Base-by-base conservation (phyloP, 495 filamentous ascomycete species). In the Penicillium parvum region DNA sequence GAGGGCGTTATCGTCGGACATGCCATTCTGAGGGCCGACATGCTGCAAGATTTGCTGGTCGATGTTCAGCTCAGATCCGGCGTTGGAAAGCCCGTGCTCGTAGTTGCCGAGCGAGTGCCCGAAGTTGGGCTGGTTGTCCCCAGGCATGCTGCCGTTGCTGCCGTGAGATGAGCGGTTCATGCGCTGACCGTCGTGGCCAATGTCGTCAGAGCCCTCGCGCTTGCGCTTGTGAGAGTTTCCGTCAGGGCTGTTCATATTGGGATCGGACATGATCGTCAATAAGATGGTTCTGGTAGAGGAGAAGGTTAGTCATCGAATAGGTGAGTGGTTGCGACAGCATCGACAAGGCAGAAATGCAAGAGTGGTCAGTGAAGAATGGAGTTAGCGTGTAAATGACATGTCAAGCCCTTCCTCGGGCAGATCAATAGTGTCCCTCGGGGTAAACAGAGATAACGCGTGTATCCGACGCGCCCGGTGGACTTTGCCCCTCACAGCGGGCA, bases 31-130 rank as follows among this genome's bases (percentile, higher is more conserved):
- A 4, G 65, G 58, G 10, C 69, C 71, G 19, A 74, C 68, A 49
- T 71, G 68, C 26, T 72, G 69, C n/a, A 74, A 57, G 18, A 74
- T 70, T 38, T 72, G 69, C 35, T 74, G 68, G 44, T 73, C 70
- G 33, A 73, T 73, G 44, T 71, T 72, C 11, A 72, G 49, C 29
- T 72, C 68, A 5, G 69, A 53, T 1, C 62, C 50, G 5, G 57
- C 45, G 47, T 57, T 62, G 32, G 64, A 58, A 16, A 72, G 60
- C 8, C 68, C 65, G 40, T 72, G 49, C 19, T 70, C 68, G 32
- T 71, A 73, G 48, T 61, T 60, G n/a, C n/a, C n/a, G 9, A 70
- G 62, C 3, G 61, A 57, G 32, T 73, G 68, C 7, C 57, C 52
- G 33, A 72, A 73, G 52, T 64, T 68, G 37, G 60, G 44, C 45